These are phyloP conservation scores for Phytopythium aichiense DNA, from an alignment of 352 stramenopile species.

Conservation along the genomic window DNA sequence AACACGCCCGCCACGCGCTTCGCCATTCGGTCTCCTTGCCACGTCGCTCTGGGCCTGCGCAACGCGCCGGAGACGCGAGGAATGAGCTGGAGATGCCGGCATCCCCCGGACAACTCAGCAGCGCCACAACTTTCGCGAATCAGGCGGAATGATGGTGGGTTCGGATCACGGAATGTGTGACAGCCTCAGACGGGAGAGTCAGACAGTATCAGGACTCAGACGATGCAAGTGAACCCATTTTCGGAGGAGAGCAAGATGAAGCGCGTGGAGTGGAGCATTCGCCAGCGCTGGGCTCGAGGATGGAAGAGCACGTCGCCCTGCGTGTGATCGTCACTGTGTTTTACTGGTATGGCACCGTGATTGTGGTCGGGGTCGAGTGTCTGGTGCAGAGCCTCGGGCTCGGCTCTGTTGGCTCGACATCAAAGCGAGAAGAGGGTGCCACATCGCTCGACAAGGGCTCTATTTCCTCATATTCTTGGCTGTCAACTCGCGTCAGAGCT, in stretches of 20 bases:
- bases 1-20: neutral
- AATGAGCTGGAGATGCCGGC: neutral
- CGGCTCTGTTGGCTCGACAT: neutral
- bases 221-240: neutral
- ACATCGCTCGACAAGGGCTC: neutral
- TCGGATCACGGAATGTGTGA: neutral
- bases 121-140: neutral
- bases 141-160: constrained; percentile 5
- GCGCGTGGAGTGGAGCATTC: too few species aligned
- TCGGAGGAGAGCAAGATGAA: neutral
- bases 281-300: too few species aligned
- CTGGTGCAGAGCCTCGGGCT: neutral
- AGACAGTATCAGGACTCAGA: constrained; percentile 3
- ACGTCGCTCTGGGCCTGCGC: neutral
- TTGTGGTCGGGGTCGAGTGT: too few species aligned
- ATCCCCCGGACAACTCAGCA: neutral
- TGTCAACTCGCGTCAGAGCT: constrained; percentile 18
- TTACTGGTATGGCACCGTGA: too few species aligned
- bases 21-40: neutral
- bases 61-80: neutral
- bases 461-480: neutral
- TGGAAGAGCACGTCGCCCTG: too few species aligned
- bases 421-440: neutral
- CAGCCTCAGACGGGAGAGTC: neutral
- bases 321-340: too few species aligned